A percentile compares a stretch with the other conserved stretches of the same genome.
Evolutionary conservation across 1,139 yeast genomes (phyloP).

Genomic region (Lodderomyces beijingensis): DNA sequence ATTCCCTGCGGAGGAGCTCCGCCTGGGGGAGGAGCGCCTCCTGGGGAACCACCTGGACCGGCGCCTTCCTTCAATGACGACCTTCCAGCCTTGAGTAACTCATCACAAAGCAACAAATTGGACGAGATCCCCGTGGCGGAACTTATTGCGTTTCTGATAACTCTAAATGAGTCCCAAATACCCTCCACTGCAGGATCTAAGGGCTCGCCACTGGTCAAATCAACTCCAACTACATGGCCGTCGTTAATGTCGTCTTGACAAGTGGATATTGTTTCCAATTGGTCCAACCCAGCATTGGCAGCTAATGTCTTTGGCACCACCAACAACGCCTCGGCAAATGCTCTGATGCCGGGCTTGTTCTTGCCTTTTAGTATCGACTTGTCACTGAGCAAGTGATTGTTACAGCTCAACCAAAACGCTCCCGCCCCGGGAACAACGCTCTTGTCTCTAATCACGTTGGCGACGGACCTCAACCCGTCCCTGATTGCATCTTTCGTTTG

Average conservation of each 20-base stretch:
- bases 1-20: slow-evolving; percentile 9
- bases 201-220: slow-evolving; percentile 88
- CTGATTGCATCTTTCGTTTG: slow-evolving; percentile 97
- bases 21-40: slow-evolving; percentile 14
- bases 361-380: slow-evolving; percentile 72
- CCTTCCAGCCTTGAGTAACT: slow-evolving; percentile 92
- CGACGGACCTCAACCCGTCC: slow-evolving; percentile 93
- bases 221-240: slow-evolving; percentile 84
- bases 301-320: slow-evolving; percentile 91
- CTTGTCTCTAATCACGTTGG: slow-evolving; percentile 83
- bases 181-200: slow-evolving; percentile 95
- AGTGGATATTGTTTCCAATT: slow-evolving; percentile 80
- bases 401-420: slow-evolving; percentile 83
- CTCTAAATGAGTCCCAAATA: slow-evolving; percentile 94
- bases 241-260: slow-evolving; percentile 89
- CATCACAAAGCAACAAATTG: slow-evolving; percentile 90
- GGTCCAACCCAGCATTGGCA: slow-evolving; percentile 90
- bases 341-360: slow-evolving; percentile 84
- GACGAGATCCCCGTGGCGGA: slow-evolving; percentile 95
- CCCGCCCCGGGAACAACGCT: slow-evolving; percentile 96
- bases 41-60: slow-evolving; percentile 16
- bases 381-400: slow-evolving; percentile 56
- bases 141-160: slow-evolving; percentile 84
- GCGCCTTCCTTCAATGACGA: slow-evolving; percentile 71
- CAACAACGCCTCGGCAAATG: slow-evolving; percentile 87